Conservation (phyloP, 2,329 filamentous ascomycete genomes). For the Trichocomaceae sp. region DNA sequence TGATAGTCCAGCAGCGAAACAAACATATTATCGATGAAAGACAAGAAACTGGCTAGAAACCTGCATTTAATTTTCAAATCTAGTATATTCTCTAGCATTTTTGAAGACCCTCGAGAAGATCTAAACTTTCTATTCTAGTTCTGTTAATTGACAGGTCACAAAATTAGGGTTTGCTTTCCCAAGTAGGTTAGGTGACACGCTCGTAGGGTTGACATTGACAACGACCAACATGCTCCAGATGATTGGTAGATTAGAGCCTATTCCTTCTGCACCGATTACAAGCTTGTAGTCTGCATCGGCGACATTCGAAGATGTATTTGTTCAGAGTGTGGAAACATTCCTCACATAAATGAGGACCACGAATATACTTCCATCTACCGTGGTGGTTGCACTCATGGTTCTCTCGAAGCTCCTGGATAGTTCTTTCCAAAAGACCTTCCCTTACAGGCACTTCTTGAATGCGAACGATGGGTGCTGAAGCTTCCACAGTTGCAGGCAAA, state of each 20-base stretch:
- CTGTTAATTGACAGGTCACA: too few relatives aligned
- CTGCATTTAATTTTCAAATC: too few relatives aligned
- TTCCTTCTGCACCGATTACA: constrained; percentile 46
- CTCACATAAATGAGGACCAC: constrained; percentile 37
- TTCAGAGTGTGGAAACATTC: constrained; percentile 39
- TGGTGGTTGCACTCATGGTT: constrained; percentile 41
- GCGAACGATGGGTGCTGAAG: constrained; percentile 5
- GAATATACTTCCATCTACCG: constrained; percentile 28
- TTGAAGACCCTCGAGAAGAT: too few relatives aligned
- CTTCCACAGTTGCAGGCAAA: not conserved
- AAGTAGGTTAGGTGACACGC: too few relatives aligned
- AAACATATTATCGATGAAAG: too few relatives aligned
- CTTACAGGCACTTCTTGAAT: constrained; percentile 26
- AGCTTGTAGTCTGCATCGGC: constrained; percentile 39
- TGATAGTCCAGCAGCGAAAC: too few relatives aligned
- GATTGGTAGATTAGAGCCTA: constrained; percentile 22
- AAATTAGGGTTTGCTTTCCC: too few relatives aligned
- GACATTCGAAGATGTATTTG: constrained; percentile 44
- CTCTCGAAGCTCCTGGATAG: constrained; percentile 19
- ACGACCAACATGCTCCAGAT: not conserved
- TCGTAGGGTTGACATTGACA: too few relatives aligned
- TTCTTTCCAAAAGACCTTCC: not conserved
- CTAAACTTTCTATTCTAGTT: too few relatives aligned
- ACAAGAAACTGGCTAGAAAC: too few relatives aligned
- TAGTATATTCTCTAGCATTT: too few relatives aligned